Evolutionary conservation across 768 basidiomycete genomes (phyloP).

Genomic region (Phaeolepiota aurea): DNA sequence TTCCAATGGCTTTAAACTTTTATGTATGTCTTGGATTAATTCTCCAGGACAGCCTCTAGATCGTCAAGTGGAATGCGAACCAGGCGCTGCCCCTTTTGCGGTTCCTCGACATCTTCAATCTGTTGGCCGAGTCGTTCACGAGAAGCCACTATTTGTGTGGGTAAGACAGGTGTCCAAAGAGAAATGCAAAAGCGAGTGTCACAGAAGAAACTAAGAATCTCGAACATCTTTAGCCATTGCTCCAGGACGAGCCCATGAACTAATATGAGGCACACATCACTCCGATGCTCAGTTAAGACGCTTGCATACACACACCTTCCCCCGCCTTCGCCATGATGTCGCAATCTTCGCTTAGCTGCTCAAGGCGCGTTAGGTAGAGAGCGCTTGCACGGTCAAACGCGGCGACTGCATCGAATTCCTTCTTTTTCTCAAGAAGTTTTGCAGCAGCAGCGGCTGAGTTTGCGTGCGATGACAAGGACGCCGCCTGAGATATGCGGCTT

Average conservation of each 20-base stretch:
- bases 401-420: conserved; percentile 68
- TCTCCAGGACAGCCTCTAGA: conserved; percentile 20
- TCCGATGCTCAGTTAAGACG: conserved; percentile 1
- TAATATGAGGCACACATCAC: not conserved
- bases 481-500: conserved; percentile 40
- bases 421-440: conserved; percentile 70
- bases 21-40: not conserved
- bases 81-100: conserved; percentile 43
- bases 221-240: conserved; percentile 82
- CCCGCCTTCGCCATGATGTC: conserved; percentile 75
- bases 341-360: conserved; percentile 62
- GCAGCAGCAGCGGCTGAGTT: conserved; percentile 40
- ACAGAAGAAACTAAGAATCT: conserved; percentile 65
- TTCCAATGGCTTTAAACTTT: no score
- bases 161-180: not conserved
- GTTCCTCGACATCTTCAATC: conserved; percentile 6
- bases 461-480: conserved; percentile 25
- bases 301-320: conserved; percentile 33
- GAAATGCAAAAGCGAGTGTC: conserved; percentile 16
- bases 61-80: conserved; percentile 73
- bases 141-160: conserved; percentile 34
- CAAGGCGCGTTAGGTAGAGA: conserved; percentile 59
- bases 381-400: conserved; percentile 61
- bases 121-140: conserved; percentile 25
- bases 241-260: conserved; percentile 72